Evolutionary conservation across 495 filamentous ascomycete species (phyloP), one percentile per base, ranked within the genome.

Genomic region (Copromyces sp.): DNA sequence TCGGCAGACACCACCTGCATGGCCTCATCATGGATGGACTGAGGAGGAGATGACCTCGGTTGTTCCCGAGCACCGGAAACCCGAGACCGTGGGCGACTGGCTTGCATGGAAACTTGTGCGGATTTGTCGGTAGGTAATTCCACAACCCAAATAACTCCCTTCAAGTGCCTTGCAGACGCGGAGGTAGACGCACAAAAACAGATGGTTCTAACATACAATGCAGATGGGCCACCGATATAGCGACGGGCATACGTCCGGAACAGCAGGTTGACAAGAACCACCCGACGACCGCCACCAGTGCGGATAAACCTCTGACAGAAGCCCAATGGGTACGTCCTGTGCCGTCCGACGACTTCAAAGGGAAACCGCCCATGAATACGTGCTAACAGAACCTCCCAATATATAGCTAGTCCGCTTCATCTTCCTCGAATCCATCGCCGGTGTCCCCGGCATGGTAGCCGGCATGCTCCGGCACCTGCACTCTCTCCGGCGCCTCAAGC

Each of bases 401-500:
- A 29, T 16, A 3, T 39, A 82, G 91, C 81, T 98, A 45, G 86
- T 91, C 12, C 87, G 95, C 29, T 92, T 97, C 76, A 86, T 99
- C 73, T 98, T 99, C 82, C 87, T 99, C 69, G 95, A 99, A 81
- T 94, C 91, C 69, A 92, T 99, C 39, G 95, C 95, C 11, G 95
- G 91, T 24, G 95, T 99, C 0, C 96, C 96, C 0, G 96, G 96
- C 0, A 98, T 98, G 94, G 96, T 98, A 6, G 95, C 90, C 0
- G 95, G 94, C 9, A 97, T 97, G 91, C 83, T 98, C 14, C 86
- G 95, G 24, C 95, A 99, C 82, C 83, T 99, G 8, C 88, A 91
- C 77, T 93, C 90, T 74, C 83, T 99, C 72, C 86, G 95, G 61
- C 86, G 89, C 8, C 89, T 99, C 84, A 94, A 93, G 83, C 83